Evolutionary conservation across 2,329 filamentous ascomycete genomes (phyloP), one percentile per base, ranked within the genome.

Genomic region (Claviceps maximensis): DNA sequence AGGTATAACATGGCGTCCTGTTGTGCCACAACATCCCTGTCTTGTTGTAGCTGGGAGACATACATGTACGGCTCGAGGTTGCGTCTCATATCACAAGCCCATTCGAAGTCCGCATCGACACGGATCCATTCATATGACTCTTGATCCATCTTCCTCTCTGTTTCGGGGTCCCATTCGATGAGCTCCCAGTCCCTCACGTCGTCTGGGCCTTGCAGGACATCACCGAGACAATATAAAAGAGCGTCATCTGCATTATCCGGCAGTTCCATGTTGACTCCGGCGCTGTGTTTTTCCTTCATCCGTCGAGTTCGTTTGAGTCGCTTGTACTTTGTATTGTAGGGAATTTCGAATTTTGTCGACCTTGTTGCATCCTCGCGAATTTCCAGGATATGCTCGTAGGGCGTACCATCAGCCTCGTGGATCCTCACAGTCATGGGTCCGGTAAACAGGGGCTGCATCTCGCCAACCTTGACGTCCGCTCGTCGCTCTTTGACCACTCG

Each of bases 321-420:
- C 72, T 97, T 98, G 72, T 98, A 98, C 66, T 98, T 98, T 0
- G 93, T 98, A 62, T 97, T 97, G 70, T 98, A 98, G 0, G 91
- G 90, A 56, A 98, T 96, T 57, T 96, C 90, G 55, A 97, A 87
- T 64, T 87, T 93, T 25, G 76, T 76, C 1, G 72, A 73, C 60
- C 86, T 88, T 2, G 86, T 87, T 15, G 82, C 79, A 29, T 85
- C 84, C 59, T 96, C 89, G 55, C 89, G 89, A 64, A 98, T 95
- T 62, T 96, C 89, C 33, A 97, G 84, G 57, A 96, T 96, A 64
- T 98, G 93, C 65, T 98, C 93, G 63, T 98, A 98, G 2, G 93
- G 93, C 0, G 93, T 97, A 10, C 93, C 93, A 63, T 98, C 94
- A 25, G 93, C 93, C 71, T 98, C 93, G 69, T 98, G 93, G 57